Conservation (phyloP, 2,329 filamentous ascomycete genomes). For the Fusarium poae region DNA sequence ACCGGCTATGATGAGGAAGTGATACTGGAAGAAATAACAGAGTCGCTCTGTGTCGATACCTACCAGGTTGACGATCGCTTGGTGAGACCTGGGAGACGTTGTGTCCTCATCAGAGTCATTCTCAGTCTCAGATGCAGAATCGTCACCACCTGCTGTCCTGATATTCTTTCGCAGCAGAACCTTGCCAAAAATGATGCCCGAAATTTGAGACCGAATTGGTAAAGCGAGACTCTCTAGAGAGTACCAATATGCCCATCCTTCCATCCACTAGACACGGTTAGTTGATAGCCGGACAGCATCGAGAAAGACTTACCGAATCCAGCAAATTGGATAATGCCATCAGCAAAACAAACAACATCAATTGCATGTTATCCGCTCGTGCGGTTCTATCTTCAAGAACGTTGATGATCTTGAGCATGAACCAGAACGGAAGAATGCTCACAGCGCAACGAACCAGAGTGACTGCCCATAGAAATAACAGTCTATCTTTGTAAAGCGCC, state of each 20-base stretch:
- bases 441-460: slow-evolving; percentile 66
- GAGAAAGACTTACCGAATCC: slow-evolving; percentile 53
- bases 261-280: slow-evolving; percentile 62
- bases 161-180: slow-evolving; percentile 81
- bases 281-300: not conserved
- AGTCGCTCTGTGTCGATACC: slow-evolving; percentile 79
- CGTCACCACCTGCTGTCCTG: slow-evolving; percentile 68
- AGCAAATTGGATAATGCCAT: slow-evolving; percentile 71
- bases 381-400: slow-evolving; percentile 69
- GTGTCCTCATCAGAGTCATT: slow-evolving; percentile 52
- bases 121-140: slow-evolving; percentile 52
- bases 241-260: slow-evolving; percentile 75
- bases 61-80: slow-evolving; percentile 81
- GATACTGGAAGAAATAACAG: slow-evolving; percentile 74
- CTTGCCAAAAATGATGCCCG: slow-evolving; percentile 80
- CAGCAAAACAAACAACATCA: slow-evolving; percentile 76
- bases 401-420: slow-evolving; percentile 73
- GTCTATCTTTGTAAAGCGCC: slow-evolving; percentile 64
- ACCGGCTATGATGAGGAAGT: slow-evolving; percentile 68
- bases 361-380: slow-evolving; percentile 61
- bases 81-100: slow-evolving; percentile 60
- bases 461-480: slow-evolving; percentile 70
- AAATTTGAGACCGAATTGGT: slow-evolving; percentile 76
- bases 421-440: slow-evolving; percentile 77
- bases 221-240: slow-evolving; percentile 72